These are phyloP conservation scores for Buddleja alternifolia DNA, from an alignment of 257 asterid genomes.

Conservation along the genomic window DNA sequence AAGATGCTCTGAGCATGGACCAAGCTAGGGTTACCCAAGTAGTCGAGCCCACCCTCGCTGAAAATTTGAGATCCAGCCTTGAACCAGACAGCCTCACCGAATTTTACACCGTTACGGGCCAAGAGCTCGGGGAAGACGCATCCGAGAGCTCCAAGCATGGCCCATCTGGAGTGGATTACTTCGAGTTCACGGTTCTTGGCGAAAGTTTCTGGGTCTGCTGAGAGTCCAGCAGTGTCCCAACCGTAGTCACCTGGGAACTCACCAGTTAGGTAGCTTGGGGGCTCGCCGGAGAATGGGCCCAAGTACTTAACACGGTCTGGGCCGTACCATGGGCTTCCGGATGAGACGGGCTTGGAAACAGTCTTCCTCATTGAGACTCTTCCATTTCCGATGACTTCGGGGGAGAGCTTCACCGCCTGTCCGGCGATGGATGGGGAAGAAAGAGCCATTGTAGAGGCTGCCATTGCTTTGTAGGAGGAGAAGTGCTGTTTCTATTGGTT, in stretches of 20 bases:
- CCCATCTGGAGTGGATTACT: slow-evolving; percentile 48
- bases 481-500: too few species aligned
- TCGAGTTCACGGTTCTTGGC: slow-evolving; percentile 46
- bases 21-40: slow-evolving; percentile 51
- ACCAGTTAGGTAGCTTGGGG: slow-evolving; percentile 49
- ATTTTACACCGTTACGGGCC: slow-evolving; percentile 45
- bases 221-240: slow-evolving; percentile 57
- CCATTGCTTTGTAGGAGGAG: too few species aligned
- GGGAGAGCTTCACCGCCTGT: slow-evolving; percentile 31
- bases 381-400: slow-evolving; percentile 21
- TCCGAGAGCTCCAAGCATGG: slow-evolving; percentile 53
- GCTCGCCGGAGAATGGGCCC: slow-evolving; percentile 51
- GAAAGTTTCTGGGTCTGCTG: slow-evolving; percentile 53
- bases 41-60: slow-evolving; percentile 47
- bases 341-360: slow-evolving; percentile 25
- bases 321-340: slow-evolving; percentile 47
- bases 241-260: slow-evolving; percentile 57
- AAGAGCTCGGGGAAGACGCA: slow-evolving; percentile 52
- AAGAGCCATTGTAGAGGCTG: slow-evolving; percentile 38
- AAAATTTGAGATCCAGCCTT: slow-evolving; percentile 49
- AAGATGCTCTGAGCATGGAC: slow-evolving; percentile 47
- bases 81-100: slow-evolving; percentile 55
- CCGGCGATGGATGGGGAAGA: slow-evolving; percentile 38
- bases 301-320: slow-evolving; percentile 43
- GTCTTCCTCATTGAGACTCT: slow-evolving; percentile 33